Base-by-base conservation (phyloP, 2,329 filamentous ascomycete species). In the Penicillium aurantiogriseum region DNA sequence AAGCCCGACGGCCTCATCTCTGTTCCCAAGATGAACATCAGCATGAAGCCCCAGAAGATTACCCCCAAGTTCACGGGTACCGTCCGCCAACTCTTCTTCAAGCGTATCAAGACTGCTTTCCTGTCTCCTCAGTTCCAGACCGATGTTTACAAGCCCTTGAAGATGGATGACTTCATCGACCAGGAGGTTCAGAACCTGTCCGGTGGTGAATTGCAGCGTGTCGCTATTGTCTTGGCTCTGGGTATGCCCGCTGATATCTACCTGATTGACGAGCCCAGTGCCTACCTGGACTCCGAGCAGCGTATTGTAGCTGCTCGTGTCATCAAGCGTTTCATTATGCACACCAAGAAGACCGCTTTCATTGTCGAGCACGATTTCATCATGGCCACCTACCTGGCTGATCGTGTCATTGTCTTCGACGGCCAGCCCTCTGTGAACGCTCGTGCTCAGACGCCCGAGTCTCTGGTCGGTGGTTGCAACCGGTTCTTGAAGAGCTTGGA, bases 311-410 rank as follows among this genome's bases (percentile, higher is more conserved):
- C 92, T 61, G 89, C 93, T 45, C 89, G 92, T 73, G 95, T 99
- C 74, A 99, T 99, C 81, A 99, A 99, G 84, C 89, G 94, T 66
- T 99, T 96, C 84, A 99, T 99, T 79, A 99, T 99, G 94, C 93
- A 99, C 82, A 88, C 92, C 70, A 97, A 97, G 87, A 97, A 97
- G 86, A 99, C 94, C 0, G 94, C 94, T 50, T 99, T 99, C 76
- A 87, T 99, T 67, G 93, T 99, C 75, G 94, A 99, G 87, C 94
- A 99, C 89, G 94, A 99, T 84, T 97, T 99, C 82, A 96, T 97
- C 81, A 97, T 97, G 92, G 86, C 86, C 40, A 89, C 86, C 43
- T 89, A 89, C 71, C 82, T 89, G 46, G 86, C 94, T 45, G 95
- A 99, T 73, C 90, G 94, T 66, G 94, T 99, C 76, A 99, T 99